Base-by-base conservation (phyloP, 1,284 basidiomycete species). In the Ceraceosorus guamensis region DNA sequence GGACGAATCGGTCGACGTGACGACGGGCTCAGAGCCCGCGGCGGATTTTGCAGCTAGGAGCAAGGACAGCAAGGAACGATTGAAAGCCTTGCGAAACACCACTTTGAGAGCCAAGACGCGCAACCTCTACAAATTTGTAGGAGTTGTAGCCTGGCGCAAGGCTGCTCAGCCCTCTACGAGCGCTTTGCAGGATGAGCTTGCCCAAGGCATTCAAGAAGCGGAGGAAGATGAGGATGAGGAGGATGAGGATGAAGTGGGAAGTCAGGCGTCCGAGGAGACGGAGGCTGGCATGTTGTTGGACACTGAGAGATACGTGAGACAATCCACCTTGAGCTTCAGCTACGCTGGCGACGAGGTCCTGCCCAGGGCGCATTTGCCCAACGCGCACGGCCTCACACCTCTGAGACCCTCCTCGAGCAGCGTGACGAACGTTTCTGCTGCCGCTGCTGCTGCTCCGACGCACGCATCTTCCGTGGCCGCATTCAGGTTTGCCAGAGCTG, bases 71-170 rank as follows among this genome's bases (percentile, higher is more conserved):
- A 63, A 67, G 45, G 68, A 67, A 49, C 59, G 68, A 5, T 60
- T 71, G 33, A 68, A 66, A 32, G 68, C 68, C 5, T 45, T 71
- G 31, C 63, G 69, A 8, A 64, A 57, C 49, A 68, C 63, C 10
- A 71, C 69, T 1, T 55, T 71, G 43, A 54, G 68, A 6, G 64
- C 67, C 16, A 68, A 68, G 50, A 70, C 69, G 10, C 55, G 69
- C 46, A 71, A 71, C 48, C 46, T 71, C 37, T 71, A 71, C 64
- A 68, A 64, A 37, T 71, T 71, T 24, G 31, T 71, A 39, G 59
- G 55, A 4, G 65, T 70, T 5, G 59, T 61, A 0, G 61, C 62
- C 6, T 71, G 68, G 65, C 59, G 57, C 10, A 62, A 53, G 16
- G 63, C 60, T 5, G 55, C 57, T 35, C 43, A 43, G 2, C 56